Evolutionary conservation across 805 yeast genomes (phyloP), one percentile per base, ranked within the genome.

Genomic region (Myxozyma mucilagina): DNA sequence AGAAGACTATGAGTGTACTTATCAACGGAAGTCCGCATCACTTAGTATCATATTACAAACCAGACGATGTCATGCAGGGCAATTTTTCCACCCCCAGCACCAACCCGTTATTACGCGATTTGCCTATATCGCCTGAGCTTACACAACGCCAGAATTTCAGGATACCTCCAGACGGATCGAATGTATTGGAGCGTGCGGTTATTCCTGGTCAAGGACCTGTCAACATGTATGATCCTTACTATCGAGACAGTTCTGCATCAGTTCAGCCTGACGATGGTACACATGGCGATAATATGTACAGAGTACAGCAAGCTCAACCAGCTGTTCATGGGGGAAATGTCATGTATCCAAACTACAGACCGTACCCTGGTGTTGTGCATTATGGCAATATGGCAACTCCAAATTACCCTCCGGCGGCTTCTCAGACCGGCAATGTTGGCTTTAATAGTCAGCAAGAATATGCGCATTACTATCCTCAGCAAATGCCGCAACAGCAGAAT

Each of bases 1-100:
- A 92, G 73, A 90, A 91, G 73, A 89, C 97, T 0, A 76, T 90
- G 62, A 84, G 90, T 0, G 78, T 90, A 31, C 80, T 84, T n/a
- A 73, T 87, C 14, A 73, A 74, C 24, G 74, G 75, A 20, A 61
- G 68, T 35, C 69, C 68, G 6, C 72, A 70, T 59, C 97, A 93
- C 70, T 74, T 92, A 58, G 84, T 92, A 2, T 84, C 92, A 8
- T 92, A 92, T 73, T 92, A 90, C 71, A 77, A 82, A 35, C 86
- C 90, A 0, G 83, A 83, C 20, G 97, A 92, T 72, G 94, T 90
- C 3, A 70, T 83, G 54, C 75, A 77, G 38, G 85, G 86, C 4
- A 76, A 75, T 44, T 75, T 91, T 49, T 68, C 73, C 0, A 76
- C 85, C 31, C 96, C 96, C 0, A 76, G 84, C 4, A 81, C 81